Conservation (phyloP, 2,329 filamentous ascomycete species). For the Nemania diffusa region DNA sequence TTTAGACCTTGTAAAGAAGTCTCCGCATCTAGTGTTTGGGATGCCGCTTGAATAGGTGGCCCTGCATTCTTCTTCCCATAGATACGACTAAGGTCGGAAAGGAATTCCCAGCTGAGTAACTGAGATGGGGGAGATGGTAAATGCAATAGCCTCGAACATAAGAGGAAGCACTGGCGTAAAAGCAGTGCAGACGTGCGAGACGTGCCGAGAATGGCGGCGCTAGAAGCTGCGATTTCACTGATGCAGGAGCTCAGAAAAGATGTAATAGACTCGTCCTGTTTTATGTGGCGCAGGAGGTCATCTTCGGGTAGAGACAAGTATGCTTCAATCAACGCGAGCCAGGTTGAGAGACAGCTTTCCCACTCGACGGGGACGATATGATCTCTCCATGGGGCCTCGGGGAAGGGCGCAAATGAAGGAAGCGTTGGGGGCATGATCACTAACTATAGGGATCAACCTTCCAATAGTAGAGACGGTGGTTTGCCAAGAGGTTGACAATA, state of each 20-base stretch:
- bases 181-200: constrained; percentile 57
- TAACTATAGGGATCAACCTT: background rate
- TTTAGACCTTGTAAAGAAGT: constrained; percentile 69
- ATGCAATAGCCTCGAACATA: constrained; percentile 68
- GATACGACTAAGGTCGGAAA: constrained; percentile 73
- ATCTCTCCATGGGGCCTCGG: constrained; percentile 72
- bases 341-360: constrained; percentile 80
- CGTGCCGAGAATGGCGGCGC: constrained; percentile 50
- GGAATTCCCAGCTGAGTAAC: constrained; percentile 72
- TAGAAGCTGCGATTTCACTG: constrained; percentile 60
- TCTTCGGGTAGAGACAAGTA: constrained; percentile 69
- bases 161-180: constrained; percentile 71
- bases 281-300: constrained; percentile 63
- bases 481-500: too few species aligned
- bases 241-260: constrained; percentile 76
- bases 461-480: too few species aligned
- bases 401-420: constrained; percentile 82
- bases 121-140: constrained; percentile 54
- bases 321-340: constrained; percentile 73
- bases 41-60: constrained; percentile 61
- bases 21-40: constrained; percentile 63
- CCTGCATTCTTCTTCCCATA: constrained; percentile 73
- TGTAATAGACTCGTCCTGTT: constrained; percentile 67
- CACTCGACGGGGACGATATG: constrained; percentile 77
- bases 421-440: constrained; percentile 58